Evolutionary conservation across 2,329 filamentous ascomycete genomes (phyloP).

Genomic region (Ophiocordyceps sinensis): DNA sequence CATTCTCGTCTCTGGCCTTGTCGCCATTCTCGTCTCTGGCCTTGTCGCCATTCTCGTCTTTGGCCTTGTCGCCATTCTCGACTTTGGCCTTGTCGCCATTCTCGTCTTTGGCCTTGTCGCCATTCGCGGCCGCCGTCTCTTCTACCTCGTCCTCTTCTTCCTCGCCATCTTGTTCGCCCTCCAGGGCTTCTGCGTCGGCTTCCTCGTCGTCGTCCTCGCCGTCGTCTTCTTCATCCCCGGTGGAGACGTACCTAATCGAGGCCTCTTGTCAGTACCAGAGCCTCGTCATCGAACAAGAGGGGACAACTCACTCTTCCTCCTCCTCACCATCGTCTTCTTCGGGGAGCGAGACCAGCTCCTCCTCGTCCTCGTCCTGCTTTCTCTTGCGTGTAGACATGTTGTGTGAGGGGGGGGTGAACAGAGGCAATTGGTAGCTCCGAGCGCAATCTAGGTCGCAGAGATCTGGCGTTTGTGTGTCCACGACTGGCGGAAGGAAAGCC

Average conservation of each 20-base stretch:
- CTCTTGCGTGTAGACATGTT: slow-evolving; percentile 38
- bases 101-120: too few relatives aligned
- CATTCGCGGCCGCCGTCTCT: slow-evolving; percentile 8
- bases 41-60: too few relatives aligned
- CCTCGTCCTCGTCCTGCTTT: slow-evolving; percentile 44
- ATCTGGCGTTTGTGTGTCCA: too few relatives aligned
- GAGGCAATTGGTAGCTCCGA: not conserved
- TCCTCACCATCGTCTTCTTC: slow-evolving; percentile 36
- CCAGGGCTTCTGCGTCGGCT: slow-evolving; percentile 10
- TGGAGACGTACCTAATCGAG: slow-evolving; percentile 17
- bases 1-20: too few relatives aligned
- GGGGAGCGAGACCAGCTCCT: slow-evolving; percentile 39
- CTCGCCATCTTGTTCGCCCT: too few relatives aligned
- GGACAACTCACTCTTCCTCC: slow-evolving; percentile 35
- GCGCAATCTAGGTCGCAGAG: too few relatives aligned
- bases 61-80: too few relatives aligned
- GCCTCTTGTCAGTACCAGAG: not conserved
- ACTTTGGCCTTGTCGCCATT: too few relatives aligned
- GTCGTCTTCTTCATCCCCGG: slow-evolving; percentile 23
- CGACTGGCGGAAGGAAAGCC: too few relatives aligned
- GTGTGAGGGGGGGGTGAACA: not conserved
- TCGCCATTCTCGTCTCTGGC: too few relatives aligned
- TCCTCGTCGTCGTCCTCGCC: slow-evolving; percentile 14
- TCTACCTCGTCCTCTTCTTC: not conserved
- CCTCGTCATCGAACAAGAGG: too few relatives aligned